Evolutionary conservation across 2,329 filamentous ascomycete genomes (phyloP).

Genomic region (Metarhizium rileyi): DNA sequence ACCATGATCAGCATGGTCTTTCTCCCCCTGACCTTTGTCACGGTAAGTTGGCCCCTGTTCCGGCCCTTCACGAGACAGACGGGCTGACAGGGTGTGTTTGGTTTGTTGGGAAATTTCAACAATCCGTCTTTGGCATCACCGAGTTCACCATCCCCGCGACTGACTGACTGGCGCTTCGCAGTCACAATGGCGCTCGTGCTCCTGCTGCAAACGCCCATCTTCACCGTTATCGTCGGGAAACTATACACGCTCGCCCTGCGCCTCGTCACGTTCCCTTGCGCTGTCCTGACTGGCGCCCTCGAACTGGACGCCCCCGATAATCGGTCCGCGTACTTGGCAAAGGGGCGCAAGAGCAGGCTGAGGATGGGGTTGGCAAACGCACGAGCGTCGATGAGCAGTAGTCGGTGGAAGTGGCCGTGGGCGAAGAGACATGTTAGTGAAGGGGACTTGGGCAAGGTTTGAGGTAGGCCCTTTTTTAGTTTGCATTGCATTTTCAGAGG

Average conservation of each 20-base stretch:
- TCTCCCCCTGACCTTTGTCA: constrained; percentile 51
- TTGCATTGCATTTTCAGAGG: too few relatives aligned
- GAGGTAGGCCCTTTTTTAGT: too few relatives aligned
- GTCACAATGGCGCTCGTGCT: constrained; percentile 47
- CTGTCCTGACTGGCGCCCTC: background rate
- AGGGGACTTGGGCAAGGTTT: constrained; percentile 5
- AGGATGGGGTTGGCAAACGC: constrained; percentile 4
- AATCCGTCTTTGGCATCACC: constrained; percentile 46
- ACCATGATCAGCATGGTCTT: constrained; percentile 54
- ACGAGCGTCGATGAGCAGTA: background rate
- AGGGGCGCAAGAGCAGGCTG: constrained; percentile 11
- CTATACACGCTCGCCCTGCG: background rate
- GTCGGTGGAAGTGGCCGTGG: constrained; percentile 4
- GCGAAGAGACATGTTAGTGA: constrained; percentile 2
- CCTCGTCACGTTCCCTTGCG: background rate
- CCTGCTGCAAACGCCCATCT: constrained; percentile 33
- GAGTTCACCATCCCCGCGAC: constrained; percentile 30
- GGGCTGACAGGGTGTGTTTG: background rate
- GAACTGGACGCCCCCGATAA: background rate
- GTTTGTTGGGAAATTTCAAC: background rate
- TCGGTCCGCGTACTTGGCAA: background rate
- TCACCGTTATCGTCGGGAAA: constrained; percentile 19
- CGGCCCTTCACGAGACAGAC: background rate
- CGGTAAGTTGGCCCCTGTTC: constrained; percentile 22
- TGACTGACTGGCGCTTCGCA: constrained; percentile 35